These are phyloP conservation scores for Breviolum minutum DNA, from an alignment of 73 alveolate genomes.

Conservation along the genomic window DNA sequence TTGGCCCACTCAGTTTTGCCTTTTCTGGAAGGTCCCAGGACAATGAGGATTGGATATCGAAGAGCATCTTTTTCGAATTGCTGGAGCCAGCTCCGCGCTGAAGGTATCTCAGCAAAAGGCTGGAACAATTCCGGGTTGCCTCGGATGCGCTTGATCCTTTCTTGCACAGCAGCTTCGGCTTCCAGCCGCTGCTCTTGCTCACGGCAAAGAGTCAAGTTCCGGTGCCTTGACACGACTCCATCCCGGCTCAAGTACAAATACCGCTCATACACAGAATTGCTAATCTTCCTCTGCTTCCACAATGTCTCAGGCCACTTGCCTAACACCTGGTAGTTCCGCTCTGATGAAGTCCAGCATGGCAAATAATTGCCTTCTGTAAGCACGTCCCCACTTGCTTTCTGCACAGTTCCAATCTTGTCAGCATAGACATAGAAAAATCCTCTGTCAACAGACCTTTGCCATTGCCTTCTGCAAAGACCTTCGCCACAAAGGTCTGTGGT, in stretches of 20 bases:
- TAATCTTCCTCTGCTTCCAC: slow-evolving; percentile 26
- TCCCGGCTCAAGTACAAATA: background rate
- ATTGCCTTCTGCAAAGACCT: background rate
- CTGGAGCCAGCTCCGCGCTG: background rate
- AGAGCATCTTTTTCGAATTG: background rate
- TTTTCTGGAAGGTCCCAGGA: background rate
- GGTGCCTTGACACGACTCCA: too few species aligned
- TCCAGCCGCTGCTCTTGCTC: too few species aligned
- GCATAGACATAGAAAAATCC: too few species aligned
- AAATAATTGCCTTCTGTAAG: background rate
- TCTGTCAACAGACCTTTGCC: background rate
- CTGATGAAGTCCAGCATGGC: too few species aligned
- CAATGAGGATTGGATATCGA: background rate
- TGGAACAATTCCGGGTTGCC: background rate
- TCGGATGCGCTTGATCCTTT: slow-evolving; percentile 3
- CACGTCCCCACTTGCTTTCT: background rate
- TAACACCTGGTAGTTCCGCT: too few species aligned
- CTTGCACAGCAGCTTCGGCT: too few species aligned
- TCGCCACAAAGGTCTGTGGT: background rate
- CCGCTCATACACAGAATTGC: background rate
- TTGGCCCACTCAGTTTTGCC: slow-evolving; percentile 44
- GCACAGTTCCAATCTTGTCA: background rate
- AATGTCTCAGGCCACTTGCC: too few species aligned
- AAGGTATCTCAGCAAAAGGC: background rate
- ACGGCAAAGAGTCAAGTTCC: too few species aligned